Evolutionary conservation across 805 yeast genomes (phyloP), one percentile per base, ranked within the genome.

Genomic region (Myxozyma melibiosi): DNA sequence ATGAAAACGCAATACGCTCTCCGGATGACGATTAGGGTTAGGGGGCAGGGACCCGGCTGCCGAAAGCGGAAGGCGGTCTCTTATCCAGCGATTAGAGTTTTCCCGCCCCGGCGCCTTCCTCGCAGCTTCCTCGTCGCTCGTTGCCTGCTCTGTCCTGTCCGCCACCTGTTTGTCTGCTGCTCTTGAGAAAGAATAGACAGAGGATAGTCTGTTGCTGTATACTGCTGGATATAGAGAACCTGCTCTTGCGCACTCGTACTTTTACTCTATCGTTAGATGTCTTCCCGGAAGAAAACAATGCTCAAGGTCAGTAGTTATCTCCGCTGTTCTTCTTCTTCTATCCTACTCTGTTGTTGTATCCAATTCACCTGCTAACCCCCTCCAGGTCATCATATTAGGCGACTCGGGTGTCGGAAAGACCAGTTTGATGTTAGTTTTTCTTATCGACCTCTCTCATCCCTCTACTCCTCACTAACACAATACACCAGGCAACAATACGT

Each of bases 321-420:
- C 49, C 35, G 28, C 55, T 22, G 55, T 22, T 33, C 11, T 14
- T n/a, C 28, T 11, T 4, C 18, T 11, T 7, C 41, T 25, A 2
- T 2, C 6, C 48, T 8, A 20, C 30, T 5, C 14, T 27, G 47
- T 7, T 28, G 20, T 18, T 45, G 5, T 13, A 38, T 8, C 24
- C 35, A 11, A 14, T 37, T 8, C 6, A 4, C 33, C 1, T 40
- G 30, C 48, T 47, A 34, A 40, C 27, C 14, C 8, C 25, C 25
- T 45, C 3, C 47, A 88, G 71, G 96, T 92, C 60, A 92, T 92
- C 71, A 90, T 92, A 53, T 79, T 92, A 53, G 99, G 99, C 39
- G 98, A 94, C 73, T 88, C 96, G 1, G 98, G 98, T 53, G 98
- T 94, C 45, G 99, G 99, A 27, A 92, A 92, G 77, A 92, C 98